Percentiles rank a stretch among this genome's conserved stretches.
phyloP scores from a whole-genome alignment of 768 basidiomycete genomes.

The Galerina sulciceps region DNA sequence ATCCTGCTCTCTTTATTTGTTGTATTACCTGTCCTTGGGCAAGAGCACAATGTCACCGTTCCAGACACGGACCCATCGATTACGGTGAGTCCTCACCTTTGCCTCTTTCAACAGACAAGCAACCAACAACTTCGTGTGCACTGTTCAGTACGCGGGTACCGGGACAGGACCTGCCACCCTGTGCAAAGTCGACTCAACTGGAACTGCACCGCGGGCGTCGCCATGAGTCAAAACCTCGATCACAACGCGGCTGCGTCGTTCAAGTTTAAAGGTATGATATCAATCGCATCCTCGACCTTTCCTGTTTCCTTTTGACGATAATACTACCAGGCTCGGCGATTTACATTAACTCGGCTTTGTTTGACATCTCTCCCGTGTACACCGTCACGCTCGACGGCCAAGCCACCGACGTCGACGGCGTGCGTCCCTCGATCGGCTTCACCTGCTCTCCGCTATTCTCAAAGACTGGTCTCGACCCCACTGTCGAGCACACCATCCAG shows the following conservation, averaged over 20 bases:
- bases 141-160: constrained; percentile 3
- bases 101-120: too few species aligned
- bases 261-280: constrained; percentile 13
- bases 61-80: too few species aligned
- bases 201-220: constrained; percentile 11
- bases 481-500: constrained; percentile 9
- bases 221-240: constrained; percentile 9
- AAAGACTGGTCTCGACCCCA: constrained; percentile 8
- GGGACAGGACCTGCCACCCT: constrained; percentile 3
- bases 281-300: neutral
- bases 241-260: constrained; percentile 13
- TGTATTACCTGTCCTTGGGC: too few species aligned
- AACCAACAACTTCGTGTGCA: neutral
- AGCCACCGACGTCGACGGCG: constrained; percentile 11
- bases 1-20: too few species aligned
- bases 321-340: constrained; percentile 7
- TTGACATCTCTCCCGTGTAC: constrained; percentile 9
- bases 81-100: too few species aligned
- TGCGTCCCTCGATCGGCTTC: neutral
- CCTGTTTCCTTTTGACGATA: neutral
- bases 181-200: constrained; percentile 9
- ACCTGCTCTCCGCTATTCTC: constrained; percentile 7
- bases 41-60: too few species aligned
- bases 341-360: constrained; percentile 6
- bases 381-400: constrained; percentile 15